phyloP scores from a whole-genome alignment of 805 yeast genomes.

The Huiozyma naganishii region DNA sequence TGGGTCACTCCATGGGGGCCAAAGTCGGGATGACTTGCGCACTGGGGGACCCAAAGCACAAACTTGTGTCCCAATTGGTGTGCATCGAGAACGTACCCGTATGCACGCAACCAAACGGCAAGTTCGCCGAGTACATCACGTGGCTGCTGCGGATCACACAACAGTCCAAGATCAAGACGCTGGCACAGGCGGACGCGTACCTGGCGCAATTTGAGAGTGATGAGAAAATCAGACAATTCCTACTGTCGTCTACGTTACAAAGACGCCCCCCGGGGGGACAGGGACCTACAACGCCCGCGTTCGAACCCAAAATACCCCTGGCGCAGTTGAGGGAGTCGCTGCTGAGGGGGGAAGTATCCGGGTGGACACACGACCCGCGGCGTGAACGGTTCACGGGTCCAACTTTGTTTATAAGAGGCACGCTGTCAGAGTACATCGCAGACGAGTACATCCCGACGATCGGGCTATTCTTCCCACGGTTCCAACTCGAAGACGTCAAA shows the following conservation, averaged over 20 bases:
- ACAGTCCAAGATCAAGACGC: slow-evolving; percentile 33
- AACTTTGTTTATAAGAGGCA: slow-evolving; percentile 68
- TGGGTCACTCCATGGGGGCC: slow-evolving; percentile 91
- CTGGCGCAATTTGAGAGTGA: slow-evolving; percentile 53
- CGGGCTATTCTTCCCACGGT: slow-evolving; percentile 68
- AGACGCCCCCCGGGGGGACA: slow-evolving; percentile 7
- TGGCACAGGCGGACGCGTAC: slow-evolving; percentile 57
- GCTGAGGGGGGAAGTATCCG: slow-evolving; percentile 54
- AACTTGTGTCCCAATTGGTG: slow-evolving; percentile 43
- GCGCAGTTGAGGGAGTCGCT: slow-evolving; percentile 55
- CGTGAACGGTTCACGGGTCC: slow-evolving; percentile 57
- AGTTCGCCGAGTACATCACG: slow-evolving; percentile 57
- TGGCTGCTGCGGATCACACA: slow-evolving; percentile 51
- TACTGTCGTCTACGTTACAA: slow-evolving; percentile 36
- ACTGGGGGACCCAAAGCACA: slow-evolving; percentile 48
- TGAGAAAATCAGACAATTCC: slow-evolving; percentile 58
- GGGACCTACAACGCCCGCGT: slow-evolving; percentile 17
- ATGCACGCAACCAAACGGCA: slow-evolving; percentile 42
- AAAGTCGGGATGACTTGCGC: slow-evolving; percentile 85
- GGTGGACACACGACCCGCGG: slow-evolving; percentile 61
- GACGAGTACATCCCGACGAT: slow-evolving; percentile 70
- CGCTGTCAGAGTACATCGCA: slow-evolving; percentile 63
- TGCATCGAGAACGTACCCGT: slow-evolving; percentile 90
- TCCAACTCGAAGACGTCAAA: slow-evolving; percentile 61
- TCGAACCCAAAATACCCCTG: slow-evolving; percentile 48